phyloP scores from a whole-genome alignment of 805 yeast species.

The Jamesozyma piceae region DNA sequence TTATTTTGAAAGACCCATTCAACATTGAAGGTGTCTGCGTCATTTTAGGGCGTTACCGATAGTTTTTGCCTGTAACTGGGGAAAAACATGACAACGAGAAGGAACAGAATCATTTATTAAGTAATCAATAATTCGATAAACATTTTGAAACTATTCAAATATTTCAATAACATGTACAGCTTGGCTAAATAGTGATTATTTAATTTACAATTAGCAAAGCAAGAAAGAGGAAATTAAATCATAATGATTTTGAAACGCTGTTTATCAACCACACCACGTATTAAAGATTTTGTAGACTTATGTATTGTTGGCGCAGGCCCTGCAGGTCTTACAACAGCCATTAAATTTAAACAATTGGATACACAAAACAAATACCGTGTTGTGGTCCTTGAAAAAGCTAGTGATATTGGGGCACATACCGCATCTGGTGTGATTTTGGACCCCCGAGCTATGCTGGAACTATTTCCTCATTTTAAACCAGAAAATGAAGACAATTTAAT shows the following conservation, averaged over 20 bases:
- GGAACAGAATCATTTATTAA: too few relatives aligned
- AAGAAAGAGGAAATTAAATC: neutral
- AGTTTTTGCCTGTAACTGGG: too few relatives aligned
- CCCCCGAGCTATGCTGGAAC: constrained; percentile 77
- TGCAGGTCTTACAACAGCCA: constrained; percentile 92
- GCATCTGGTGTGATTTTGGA: constrained; percentile 92
- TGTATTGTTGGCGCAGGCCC: constrained; percentile 98
- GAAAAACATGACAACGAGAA: too few relatives aligned
- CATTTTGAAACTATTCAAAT: too few relatives aligned
- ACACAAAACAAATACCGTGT: constrained; percentile 68
- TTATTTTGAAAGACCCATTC: too few relatives aligned
- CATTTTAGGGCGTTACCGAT: too few relatives aligned
- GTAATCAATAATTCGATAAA: too few relatives aligned
- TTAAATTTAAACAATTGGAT: constrained; percentile 77
- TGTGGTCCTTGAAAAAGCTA: constrained; percentile 83
- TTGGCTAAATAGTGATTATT: too few relatives aligned
- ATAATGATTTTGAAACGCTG: neutral
- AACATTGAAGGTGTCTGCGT: too few relatives aligned
- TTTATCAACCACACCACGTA: constrained; percentile 36
- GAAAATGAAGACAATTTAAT: constrained; percentile 50
- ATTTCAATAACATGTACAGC: too few relatives aligned
- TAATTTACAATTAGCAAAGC: too few relatives aligned
- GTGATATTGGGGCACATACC: constrained; percentile 87
- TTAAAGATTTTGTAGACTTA: constrained; percentile 81
- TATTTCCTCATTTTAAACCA: constrained; percentile 61